Conservation (phyloP, 2,329 filamentous ascomycete genomes). For the Neonectria hederae region DNA sequence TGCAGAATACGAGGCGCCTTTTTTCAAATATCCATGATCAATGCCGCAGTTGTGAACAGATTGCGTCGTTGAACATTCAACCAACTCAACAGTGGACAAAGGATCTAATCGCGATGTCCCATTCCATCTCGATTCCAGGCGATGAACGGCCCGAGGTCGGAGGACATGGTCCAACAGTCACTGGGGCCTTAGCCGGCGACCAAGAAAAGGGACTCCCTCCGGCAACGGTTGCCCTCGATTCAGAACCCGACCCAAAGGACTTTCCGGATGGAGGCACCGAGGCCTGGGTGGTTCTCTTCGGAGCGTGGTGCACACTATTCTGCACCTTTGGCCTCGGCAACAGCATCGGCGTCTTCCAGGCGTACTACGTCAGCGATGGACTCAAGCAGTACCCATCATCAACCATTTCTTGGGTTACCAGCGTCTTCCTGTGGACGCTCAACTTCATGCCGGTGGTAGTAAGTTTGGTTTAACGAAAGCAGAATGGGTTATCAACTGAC, state of each 20-base stretch:
- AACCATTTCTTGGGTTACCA: conserved; percentile 70
- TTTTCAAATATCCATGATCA: too few species aligned
- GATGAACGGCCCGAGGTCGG: background rate
- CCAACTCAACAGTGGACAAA: background rate
- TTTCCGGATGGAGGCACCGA: conserved; percentile 8
- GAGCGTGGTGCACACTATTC: conserved; percentile 5
- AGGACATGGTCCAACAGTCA: too few species aligned
- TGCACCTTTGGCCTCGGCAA: conserved; percentile 10
- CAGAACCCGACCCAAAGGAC: background rate
- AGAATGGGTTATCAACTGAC: background rate
- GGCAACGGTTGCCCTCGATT: too few species aligned
- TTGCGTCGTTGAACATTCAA: too few species aligned
- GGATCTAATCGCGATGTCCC: background rate
- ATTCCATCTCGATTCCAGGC: background rate
- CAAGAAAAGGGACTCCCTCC: too few species aligned
- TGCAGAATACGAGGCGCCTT: too few species aligned
- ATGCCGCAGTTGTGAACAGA: too few species aligned
- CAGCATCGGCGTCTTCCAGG: background rate
- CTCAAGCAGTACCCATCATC: conserved; percentile 56
- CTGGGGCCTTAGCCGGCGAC: too few species aligned
- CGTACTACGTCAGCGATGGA: background rate
- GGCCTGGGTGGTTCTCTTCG: conserved; percentile 11
- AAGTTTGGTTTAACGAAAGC: background rate
- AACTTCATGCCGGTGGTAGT: conserved; percentile 53
- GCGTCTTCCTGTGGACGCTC: conserved; percentile 58